phyloP scores from a whole-genome alignment of 345 rosid species.

The Clausena lansium region DNA sequence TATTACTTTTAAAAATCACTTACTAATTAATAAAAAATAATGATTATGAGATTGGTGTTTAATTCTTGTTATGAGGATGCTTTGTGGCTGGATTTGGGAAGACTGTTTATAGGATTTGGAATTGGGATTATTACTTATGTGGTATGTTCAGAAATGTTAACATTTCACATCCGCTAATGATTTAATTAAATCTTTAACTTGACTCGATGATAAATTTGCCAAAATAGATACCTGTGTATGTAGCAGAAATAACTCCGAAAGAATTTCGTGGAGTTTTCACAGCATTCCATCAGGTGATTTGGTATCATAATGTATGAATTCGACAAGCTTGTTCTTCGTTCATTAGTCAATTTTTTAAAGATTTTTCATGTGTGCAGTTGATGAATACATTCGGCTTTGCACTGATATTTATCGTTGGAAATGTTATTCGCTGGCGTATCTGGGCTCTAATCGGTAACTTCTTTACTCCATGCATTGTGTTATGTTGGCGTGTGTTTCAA shows the following conservation, averaged over 20 bases:
- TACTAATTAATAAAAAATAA: too few relatives aligned
- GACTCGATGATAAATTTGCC: not conserved
- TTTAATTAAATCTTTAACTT: not conserved
- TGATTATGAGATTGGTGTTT: not conserved
- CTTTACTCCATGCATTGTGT: too few relatives aligned
- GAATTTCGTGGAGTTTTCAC: slow-evolving; percentile 32
- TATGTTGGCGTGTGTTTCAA: too few relatives aligned
- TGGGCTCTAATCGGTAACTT: slow-evolving; percentile 32
- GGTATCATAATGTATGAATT: not conserved
- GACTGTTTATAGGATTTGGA: slow-evolving; percentile 41
- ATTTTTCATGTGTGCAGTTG: slow-evolving; percentile 18
- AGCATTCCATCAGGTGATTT: slow-evolving; percentile 25
- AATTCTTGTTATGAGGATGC: slow-evolving; percentile 28
- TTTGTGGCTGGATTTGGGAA: slow-evolving; percentile 42
- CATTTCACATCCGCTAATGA: not conserved
- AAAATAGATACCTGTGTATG: slow-evolving; percentile 38
- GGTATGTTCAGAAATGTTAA: slow-evolving; percentile 24
- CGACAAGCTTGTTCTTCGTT: not conserved
- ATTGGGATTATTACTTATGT: slow-evolving; percentile 38
- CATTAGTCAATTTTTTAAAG: not conserved
- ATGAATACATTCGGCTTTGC: slow-evolving; percentile 29
- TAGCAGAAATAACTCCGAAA: slow-evolving; percentile 45
- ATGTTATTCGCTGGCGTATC: slow-evolving; percentile 33
- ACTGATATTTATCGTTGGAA: slow-evolving; percentile 25
- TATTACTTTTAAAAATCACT: not conserved